A percentile compares a stretch with the other conserved stretches of the same genome.
Evolutionary conservation across 371 early-diverging fungal species (phyloP).

Genomic region (Lichtheimia ramosa): DNA sequence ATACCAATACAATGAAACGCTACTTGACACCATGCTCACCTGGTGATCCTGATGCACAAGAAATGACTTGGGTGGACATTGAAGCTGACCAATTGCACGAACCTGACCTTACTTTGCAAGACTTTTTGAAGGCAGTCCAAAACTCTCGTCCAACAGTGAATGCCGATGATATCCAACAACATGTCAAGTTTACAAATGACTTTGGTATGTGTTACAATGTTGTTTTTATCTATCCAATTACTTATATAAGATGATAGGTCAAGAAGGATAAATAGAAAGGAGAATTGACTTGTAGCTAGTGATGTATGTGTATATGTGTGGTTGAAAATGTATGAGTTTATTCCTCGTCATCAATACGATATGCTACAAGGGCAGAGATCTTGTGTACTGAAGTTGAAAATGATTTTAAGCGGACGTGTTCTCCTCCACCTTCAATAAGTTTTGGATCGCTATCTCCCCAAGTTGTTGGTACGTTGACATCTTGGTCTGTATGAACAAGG

Average conservation of each 20-base stretch:
- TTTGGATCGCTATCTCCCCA: slow-evolving; percentile 87
- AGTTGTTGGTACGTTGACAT: slow-evolving; percentile 81
- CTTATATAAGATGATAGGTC: slow-evolving; percentile 19
- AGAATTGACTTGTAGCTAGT: background rate
- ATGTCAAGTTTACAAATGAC: slow-evolving; percentile 88
- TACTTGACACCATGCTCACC: slow-evolving; percentile 95
- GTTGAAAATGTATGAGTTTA: slow-evolving; percentile 8
- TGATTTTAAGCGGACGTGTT: slow-evolving; percentile 80
- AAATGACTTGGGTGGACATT: slow-evolving; percentile 91
- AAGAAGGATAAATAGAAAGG: slow-evolving; percentile 28
- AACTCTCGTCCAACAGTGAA: slow-evolving; percentile 87
- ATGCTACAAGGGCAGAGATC: slow-evolving; percentile 85
- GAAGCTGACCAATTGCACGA: slow-evolving; percentile 86
- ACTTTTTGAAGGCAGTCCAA: slow-evolving; percentile 84
- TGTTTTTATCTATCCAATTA: background rate
- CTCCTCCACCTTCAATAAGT: slow-evolving; percentile 74
- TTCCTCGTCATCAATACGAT: slow-evolving; percentile 57
- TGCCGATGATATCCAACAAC: slow-evolving; percentile 75
- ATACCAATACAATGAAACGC: slow-evolving; percentile 47
- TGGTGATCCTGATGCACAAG: slow-evolving; percentile 86
- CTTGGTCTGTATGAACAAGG: slow-evolving; percentile 84
- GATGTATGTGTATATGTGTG: background rate
- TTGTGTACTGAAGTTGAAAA: slow-evolving; percentile 83
- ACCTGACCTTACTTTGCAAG: slow-evolving; percentile 81
- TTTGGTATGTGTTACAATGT: slow-evolving; percentile 59